A percentile compares a stretch with the other conserved stretches of the same genome.
These are phyloP conservation scores for Starmerella etchellsii DNA, from an alignment of 805 yeast genomes.

Conservation along the genomic window DNA sequence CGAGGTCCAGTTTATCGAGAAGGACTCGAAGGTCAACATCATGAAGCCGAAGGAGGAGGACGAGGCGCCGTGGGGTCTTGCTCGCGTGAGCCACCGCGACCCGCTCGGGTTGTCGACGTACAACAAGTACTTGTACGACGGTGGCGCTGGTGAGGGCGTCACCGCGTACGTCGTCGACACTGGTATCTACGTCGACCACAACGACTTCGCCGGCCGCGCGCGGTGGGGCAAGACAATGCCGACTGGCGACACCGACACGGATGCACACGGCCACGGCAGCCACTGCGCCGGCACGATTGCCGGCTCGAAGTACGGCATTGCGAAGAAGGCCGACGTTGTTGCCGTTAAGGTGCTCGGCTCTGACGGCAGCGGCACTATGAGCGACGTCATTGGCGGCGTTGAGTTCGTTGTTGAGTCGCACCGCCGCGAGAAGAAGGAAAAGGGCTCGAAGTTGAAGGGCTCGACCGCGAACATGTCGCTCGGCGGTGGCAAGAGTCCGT, in stretches of 20 bases:
- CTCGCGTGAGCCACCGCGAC: conserved; percentile 54
- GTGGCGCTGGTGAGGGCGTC: conserved; percentile 33
- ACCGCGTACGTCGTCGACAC: conserved; percentile 45
- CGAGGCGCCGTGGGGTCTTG: conserved; percentile 67
- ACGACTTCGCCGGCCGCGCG: conserved; percentile 45
- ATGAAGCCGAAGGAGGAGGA: conserved; percentile 38
- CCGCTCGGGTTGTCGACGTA: conserved; percentile 46
- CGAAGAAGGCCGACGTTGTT: conserved; percentile 43
- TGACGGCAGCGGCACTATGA: conserved; percentile 44
- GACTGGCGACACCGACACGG: conserved; percentile 31
- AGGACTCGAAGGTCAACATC: conserved; percentile 43
- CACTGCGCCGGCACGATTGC: conserved; percentile 52
- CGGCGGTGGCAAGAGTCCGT: conserved; percentile 85
- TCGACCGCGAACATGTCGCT: conserved; percentile 67
- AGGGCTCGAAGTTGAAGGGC: conserved; percentile 28
- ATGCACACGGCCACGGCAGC: conserved; percentile 48
- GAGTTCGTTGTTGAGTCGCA: conserved; percentile 62
- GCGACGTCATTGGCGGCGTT: conserved; percentile 48
- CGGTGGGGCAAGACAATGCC: conserved; percentile 44
- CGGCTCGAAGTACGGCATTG: conserved; percentile 41
- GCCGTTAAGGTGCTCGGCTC: conserved; percentile 49
- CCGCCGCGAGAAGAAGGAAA: conserved; percentile 31
- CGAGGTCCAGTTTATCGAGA: conserved; percentile 48
- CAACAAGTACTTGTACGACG: conserved; percentile 48
- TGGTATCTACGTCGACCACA: conserved; percentile 40